Base-by-base conservation (phyloP, 2,329 filamentous ascomycete species). In the Talaromyces marneffei region DNA sequence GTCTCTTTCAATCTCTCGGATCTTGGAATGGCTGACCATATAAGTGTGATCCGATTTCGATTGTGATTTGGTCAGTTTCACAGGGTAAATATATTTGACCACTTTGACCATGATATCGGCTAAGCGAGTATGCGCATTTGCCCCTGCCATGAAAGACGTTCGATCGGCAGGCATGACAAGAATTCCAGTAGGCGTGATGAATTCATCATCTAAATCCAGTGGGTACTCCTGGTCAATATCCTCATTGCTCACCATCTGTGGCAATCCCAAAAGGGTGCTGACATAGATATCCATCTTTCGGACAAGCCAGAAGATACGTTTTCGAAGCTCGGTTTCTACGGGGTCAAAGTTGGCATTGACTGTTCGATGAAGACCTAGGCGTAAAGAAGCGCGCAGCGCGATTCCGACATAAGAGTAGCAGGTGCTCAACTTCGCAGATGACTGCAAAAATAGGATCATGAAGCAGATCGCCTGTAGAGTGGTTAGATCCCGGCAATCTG, bases 381-480 rank as follows among this genome's bases (percentile, higher is more conserved):
- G 85, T 35, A 93, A 75, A n/a, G 88, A 86, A 6, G 88, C 88
- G 56, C 89, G 84, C 54, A 92, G 78, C 2, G 89, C 90, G 67
- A 93, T 88, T 6, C 90, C 90, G 53, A 93, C 83, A 67, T 91
- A 92, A 0, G 89, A 85, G 73, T 93, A 93, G 71, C 90, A 93
- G 9, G 86, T 88, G 70, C 87, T 90, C 31, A 93, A 77, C 70
- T 91, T 90, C 9, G 89, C 89, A 1, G 90, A 90, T 2, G 88
- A 86, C 69, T 94, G 90, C 1, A 93, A 80, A 70, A 92, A 94
- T 2, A 93, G 78, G 54, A 92, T 88, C 82, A 92, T 89, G 71
- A 91, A 92, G 20, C 92, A 77, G 6, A 94, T 81, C 2, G 88
- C 85, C 72, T 94, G 90, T 8, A 93, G 77, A 1, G 89, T 89